Evolutionary conservation across 2,329 filamentous ascomycete genomes (phyloP).

Genomic region (Aspergillus bombycis): DNA sequence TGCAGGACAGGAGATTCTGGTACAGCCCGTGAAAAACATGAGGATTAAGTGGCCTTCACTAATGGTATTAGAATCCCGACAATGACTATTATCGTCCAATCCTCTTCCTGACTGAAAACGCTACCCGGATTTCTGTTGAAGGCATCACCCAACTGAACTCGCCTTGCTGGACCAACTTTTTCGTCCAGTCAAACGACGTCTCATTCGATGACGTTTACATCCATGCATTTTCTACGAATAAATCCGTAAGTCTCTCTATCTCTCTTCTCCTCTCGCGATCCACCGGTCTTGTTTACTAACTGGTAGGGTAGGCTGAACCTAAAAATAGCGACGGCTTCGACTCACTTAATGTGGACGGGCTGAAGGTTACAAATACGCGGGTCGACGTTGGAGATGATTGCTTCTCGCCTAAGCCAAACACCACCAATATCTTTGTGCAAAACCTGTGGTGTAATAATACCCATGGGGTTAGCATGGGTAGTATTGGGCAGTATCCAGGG

Average conservation of each 20-base stretch:
- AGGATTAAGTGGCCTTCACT: not conserved
- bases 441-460: slow-evolving; percentile 65
- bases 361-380: slow-evolving; percentile 55
- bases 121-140: slow-evolving; percentile 59
- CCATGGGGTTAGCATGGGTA: slow-evolving; percentile 62
- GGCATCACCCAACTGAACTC: slow-evolving; percentile 64
- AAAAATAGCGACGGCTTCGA: slow-evolving; percentile 69
- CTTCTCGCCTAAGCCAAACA: slow-evolving; percentile 64
- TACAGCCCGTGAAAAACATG: slow-evolving; percentile 9
- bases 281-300: not conserved
- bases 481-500: slow-evolving; percentile 60
- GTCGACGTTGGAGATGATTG: slow-evolving; percentile 64
- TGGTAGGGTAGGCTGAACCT: slow-evolving; percentile 44
- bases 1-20: slow-evolving; percentile 45
- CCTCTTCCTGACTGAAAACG: slow-evolving; percentile 64
- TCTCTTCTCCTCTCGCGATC: not conserved
- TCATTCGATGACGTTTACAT: slow-evolving; percentile 58
- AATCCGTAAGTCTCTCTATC: slow-evolving; percentile 29
- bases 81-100: slow-evolving; percentile 63
- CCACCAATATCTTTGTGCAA: slow-evolving; percentile 59
- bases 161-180: slow-evolving; percentile 67
- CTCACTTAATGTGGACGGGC: slow-evolving; percentile 59
- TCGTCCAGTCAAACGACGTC: slow-evolving; percentile 61
- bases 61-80: slow-evolving; percentile 45
- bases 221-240: slow-evolving; percentile 57